These are phyloP conservation scores for Dactylis glomerata DNA, from an alignment of 176 grass and related monocot genomes.

Conservation along the genomic window DNA sequence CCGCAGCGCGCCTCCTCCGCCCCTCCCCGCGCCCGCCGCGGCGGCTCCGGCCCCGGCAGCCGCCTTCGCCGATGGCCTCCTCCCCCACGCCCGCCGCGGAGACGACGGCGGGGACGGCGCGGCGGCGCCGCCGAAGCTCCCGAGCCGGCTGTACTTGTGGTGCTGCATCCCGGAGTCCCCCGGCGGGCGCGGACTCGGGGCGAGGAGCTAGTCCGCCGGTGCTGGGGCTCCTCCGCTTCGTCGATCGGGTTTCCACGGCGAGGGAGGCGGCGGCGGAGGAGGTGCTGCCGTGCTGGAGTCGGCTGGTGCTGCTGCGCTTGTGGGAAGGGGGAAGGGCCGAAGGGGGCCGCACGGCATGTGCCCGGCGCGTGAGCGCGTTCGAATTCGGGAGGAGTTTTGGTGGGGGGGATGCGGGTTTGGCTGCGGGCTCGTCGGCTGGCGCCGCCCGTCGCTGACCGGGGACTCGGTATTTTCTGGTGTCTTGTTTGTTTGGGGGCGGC, in stretches of 20 bases:
- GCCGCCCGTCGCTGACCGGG: constrained; percentile 16
- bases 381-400: neutral
- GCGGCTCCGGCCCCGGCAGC: neutral
- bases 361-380: constrained; percentile 30
- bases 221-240: constrained; percentile 8
- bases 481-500: constrained; percentile 10
- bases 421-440: neutral
- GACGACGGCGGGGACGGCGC: constrained; percentile 68
- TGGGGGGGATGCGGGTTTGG: constrained; percentile 17
- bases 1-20: constrained; percentile 18
- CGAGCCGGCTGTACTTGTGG: constrained; percentile 70
- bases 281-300: neutral
- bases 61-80: constrained; percentile 42
- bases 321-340: neutral
- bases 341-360: constrained; percentile 16
- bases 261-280: neutral
- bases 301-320: constrained; percentile 10
- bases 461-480: neutral
- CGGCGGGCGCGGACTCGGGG: neutral
- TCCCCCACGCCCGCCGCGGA: constrained; percentile 56
- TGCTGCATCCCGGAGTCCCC: constrained; percentile 53
- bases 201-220: neutral
- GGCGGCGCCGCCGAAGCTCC: constrained; percentile 44
- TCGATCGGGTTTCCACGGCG: constrained; percentile 25
- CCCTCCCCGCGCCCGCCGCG: neutral